Evolutionary conservation across 2,329 filamentous ascomycete species (phyloP), one percentile per base, ranked within the genome.

Genomic region (Aspergillus sp.): DNA sequence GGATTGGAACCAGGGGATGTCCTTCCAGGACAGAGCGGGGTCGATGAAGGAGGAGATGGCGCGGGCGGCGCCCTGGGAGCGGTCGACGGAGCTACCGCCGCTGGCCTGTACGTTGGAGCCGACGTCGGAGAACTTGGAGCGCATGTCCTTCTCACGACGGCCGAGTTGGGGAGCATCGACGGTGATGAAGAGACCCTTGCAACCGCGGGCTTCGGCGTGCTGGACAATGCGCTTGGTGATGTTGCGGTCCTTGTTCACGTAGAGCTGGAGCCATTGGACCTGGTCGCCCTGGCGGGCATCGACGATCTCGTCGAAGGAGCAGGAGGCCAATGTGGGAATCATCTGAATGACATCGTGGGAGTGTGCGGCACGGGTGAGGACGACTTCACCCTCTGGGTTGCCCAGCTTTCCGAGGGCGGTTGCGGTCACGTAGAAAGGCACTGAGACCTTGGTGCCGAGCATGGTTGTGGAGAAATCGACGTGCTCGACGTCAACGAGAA

Each of bases 21-120:
- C 95, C 70, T 90, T 90, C 95, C 95, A 99, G 72, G 86, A 90
- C 10, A 99, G 84, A n/a, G 85, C 84, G 2, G 95, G 95, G 81
- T 99, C 95, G 80, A 99, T 99, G 77, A 99, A 99, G 61, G 87
- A 92, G 30, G 91, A 96, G 71, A 99, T 99, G 64, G 95, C 95
- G 64, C 95, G 87, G 5, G 95, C 94, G 1, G 94, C 95, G 54
- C 95, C 95, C 81, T 99, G 95, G 17, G 87, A 90, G 63, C 87
- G 92, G 77, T 98, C 93, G 19, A 94, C 91, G 6, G 64, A 77
- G 61, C 88, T 83, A 54, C 90, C 91, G 49, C 78, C 79, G 11
- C 81, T 81, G 59, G 78, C 78, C 78, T 98, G 95, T 13, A 98
- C 91, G 71, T 88, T 90, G 27, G 89, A 90, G 8, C 93, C 94